A percentile compares a stretch with the other conserved stretches of the same genome.
phyloP scores from a whole-genome alignment of 371 early-diverging fungal species.

The Nematocida homosporus region DNA sequence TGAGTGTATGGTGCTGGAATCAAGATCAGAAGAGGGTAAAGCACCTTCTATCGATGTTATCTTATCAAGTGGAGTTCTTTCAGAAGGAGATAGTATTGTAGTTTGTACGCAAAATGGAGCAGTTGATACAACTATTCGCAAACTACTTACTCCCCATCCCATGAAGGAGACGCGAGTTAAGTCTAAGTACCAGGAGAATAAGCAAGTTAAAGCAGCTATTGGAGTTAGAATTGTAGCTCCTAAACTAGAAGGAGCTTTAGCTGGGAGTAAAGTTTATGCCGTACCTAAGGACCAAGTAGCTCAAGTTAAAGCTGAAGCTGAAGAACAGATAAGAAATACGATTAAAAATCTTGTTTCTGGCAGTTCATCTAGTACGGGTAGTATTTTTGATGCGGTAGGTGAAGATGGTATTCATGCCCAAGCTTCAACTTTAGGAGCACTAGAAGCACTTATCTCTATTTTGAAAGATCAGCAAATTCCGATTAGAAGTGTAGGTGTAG shows the following conservation, averaged over 20 bases:
- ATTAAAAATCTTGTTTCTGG: conserved; percentile 53
- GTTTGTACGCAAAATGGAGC: conserved; percentile 92
- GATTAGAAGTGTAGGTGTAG: conserved; percentile 90
- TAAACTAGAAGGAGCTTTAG: conserved; percentile 91
- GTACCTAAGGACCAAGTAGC: conserved; percentile 91
- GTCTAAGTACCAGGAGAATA: conserved; percentile 80
- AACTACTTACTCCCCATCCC: conserved; percentile 93
- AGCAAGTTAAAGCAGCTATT: conserved; percentile 87
- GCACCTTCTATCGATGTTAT: conserved; percentile 98
- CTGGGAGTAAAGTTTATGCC: conserved; percentile 89
- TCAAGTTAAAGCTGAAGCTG: conserved; percentile 80
- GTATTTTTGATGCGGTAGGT: conserved; percentile 48
- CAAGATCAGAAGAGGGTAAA: conserved; percentile 97
- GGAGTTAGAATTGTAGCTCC: conserved; percentile 94
- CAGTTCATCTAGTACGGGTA: conserved; percentile 32
- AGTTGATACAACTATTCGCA: conserved; percentile 85
- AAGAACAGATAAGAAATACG: conserved; percentile 68
- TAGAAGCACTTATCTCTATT: conserved; percentile 94
- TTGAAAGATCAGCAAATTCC: conserved; percentile 85
- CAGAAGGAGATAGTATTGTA: conserved; percentile 92
- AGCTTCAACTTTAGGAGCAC: conserved; percentile 93
- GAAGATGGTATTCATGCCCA: conserved; percentile 89
- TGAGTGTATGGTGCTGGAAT: conserved; percentile 97
- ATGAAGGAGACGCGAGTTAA: conserved; percentile 88
- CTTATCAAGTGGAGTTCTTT: conserved; percentile 87